Evolutionary conservation across 768 basidiomycete genomes (phyloP), one percentile per base, ranked within the genome.

Genomic region (Lentinula detonsa): DNA sequence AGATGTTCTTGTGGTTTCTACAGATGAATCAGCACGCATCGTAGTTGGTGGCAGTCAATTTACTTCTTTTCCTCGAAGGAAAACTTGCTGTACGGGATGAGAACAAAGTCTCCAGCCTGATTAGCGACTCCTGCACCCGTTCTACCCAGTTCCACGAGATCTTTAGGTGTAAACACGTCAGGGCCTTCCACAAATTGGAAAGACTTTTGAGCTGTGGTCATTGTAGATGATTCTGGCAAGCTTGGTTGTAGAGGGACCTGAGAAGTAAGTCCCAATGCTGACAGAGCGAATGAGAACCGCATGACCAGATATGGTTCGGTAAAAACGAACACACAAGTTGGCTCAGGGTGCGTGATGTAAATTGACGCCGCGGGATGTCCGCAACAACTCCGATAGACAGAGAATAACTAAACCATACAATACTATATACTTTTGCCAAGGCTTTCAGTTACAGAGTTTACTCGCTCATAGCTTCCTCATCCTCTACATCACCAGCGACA

Each of bases 61-160:
- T 65, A 93, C 90, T 86, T 86, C 70, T 88, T 86, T 60, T 88
- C 85, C 54, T 85, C 77, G 61, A 92, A 81, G 11, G 87, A 87
- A 70, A 85, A 90, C 71, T 86, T 82, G 73, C 81, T 85, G 68
- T 85, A 76, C 2, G 86, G 76, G 18, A 90, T 77, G 61, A 92
- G 69, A 23, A 85, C 83, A 65, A 95, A 72, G 72, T 90, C 85
- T 23, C 89, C 91, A 0, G 74, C 77, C 15, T 76, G 71, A 67
- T 91, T 93, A 16, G 90, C 80, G n/a, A 84, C 74, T 5, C 87
- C 89, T 11, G 67, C 69, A 1, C 85, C 84, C 5, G 92, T 87
- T 58, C 92, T 79, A 10, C 81, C 82, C 45, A 94, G 78, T 69
- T 83, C 71, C 54, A 92, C 79, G 69, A 94, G 75, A 67, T 91